These are phyloP conservation scores for Monosporascus sp. DNA, from an alignment of 2,329 filamentous ascomycete genomes.

Conservation along the genomic window DNA sequence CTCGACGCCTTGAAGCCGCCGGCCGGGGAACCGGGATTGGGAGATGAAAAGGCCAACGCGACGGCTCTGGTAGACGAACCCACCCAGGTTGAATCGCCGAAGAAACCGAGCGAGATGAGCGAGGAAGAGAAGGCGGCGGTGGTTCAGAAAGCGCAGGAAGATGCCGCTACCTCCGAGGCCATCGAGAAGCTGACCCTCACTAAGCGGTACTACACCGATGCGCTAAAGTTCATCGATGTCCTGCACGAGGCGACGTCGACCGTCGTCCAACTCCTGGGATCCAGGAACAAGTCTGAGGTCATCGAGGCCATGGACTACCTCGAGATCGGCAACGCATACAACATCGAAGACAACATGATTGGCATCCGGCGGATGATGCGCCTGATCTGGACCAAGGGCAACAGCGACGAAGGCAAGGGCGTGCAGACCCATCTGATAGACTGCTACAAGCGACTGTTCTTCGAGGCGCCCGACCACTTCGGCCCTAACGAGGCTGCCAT, in stretches of 20 bases:
- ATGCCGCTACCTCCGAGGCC: slow-evolving; percentile 82
- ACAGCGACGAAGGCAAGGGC: slow-evolving; percentile 97
- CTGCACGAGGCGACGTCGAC: slow-evolving; percentile 76
- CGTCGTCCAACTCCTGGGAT: slow-evolving; percentile 83
- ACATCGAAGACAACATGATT: slow-evolving; percentile 85
- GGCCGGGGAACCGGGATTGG: slow-evolving; percentile 66
- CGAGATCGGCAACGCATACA: slow-evolving; percentile 90
- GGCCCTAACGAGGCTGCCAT: slow-evolving; percentile 86
- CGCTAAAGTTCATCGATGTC: slow-evolving; percentile 87
- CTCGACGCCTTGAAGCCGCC: slow-evolving; percentile 78
- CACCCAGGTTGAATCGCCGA: slow-evolving; percentile 69
- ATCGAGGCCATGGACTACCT: slow-evolving; percentile 99
- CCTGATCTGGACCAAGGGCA: slow-evolving; percentile 98
- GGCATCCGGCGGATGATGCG: slow-evolving; percentile 95
- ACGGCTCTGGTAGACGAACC: slow-evolving; percentile 80
- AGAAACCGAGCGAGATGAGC: slow-evolving; percentile 62
- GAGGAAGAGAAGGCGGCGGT: slow-evolving; percentile 73
- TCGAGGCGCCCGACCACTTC: slow-evolving; percentile 88
- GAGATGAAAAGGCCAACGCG: slow-evolving; percentile 59
- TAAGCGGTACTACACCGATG: slow-evolving; percentile 87
- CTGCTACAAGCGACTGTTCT: slow-evolving; percentile 93
- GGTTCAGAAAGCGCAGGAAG: slow-evolving; percentile 75
- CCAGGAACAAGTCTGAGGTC: slow-evolving; percentile 96
- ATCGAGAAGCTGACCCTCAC: slow-evolving; percentile 85
- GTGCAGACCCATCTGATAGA: slow-evolving; percentile 96